A percentile compares a stretch with the other conserved stretches of the same genome.
These are phyloP conservation scores for Hemileia vastatrix DNA, from an alignment of 1,284 basidiomycete species.

Conservation along the genomic window DNA sequence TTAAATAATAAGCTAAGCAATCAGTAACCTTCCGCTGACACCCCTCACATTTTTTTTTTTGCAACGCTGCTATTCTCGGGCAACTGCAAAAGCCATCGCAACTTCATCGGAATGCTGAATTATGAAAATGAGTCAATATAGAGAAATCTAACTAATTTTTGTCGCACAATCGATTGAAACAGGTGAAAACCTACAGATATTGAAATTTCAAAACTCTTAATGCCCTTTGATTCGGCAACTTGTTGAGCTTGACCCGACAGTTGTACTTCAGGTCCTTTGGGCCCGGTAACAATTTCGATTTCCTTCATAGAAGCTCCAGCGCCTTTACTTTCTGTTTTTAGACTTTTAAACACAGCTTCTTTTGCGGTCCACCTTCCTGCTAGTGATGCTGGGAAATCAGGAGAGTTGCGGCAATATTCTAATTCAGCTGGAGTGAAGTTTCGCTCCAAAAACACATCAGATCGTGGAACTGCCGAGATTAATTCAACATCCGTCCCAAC, in stretches of 20 bases:
- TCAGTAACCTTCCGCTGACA: too few species aligned
- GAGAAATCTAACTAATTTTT: too few species aligned
- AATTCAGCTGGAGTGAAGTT: slow-evolving; percentile 90
- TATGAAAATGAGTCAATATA: too few species aligned
- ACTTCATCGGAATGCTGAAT: slow-evolving; percentile 48
- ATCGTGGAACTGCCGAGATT: slow-evolving; percentile 80
- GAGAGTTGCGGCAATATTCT: slow-evolving; percentile 72
- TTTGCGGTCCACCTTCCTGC: slow-evolving; percentile 95
- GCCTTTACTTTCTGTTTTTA: slow-evolving; percentile 79
- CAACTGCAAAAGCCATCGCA: slow-evolving; percentile 22
- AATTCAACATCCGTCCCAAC: slow-evolving; percentile 54
- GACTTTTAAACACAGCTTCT: slow-evolving; percentile 94
- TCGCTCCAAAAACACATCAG: slow-evolving; percentile 75
- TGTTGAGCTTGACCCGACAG: slow-evolving; percentile 70
- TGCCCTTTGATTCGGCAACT: slow-evolving; percentile 62
- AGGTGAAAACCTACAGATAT: slow-evolving; percentile 57
- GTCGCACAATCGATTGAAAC: too few species aligned
- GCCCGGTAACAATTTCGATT: slow-evolving; percentile 76
- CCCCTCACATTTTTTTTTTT: too few species aligned
- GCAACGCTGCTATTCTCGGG: slow-evolving; percentile 3
- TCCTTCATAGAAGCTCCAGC: slow-evolving; percentile 88
- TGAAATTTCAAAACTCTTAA: slow-evolving; percentile 68
- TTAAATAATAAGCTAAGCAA: too few species aligned
- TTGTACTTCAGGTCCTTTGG: slow-evolving; percentile 55
- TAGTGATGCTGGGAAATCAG: slow-evolving; percentile 80